phyloP scores from a whole-genome alignment of 176 grass and related monocot species.

The Chloris gayana region DNA sequence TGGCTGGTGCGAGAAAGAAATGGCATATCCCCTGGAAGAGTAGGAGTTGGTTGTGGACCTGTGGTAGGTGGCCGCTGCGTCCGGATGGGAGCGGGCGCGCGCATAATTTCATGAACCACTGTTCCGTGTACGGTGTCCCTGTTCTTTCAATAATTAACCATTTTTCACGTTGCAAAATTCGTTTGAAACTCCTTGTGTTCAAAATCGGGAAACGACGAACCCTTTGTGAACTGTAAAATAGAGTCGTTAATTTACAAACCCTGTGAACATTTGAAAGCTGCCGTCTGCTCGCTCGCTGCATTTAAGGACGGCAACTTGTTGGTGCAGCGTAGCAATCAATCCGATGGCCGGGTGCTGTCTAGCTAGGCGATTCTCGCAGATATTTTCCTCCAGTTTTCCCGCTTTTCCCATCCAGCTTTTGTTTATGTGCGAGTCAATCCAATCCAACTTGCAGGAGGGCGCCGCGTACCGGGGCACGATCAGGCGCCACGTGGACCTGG shows the following conservation, averaged over 20 bases:
- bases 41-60: not conserved
- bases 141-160: not conserved
- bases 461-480: constrained; percentile 56
- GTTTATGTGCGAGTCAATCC: not conserved
- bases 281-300: no score
- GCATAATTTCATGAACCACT: not conserved
- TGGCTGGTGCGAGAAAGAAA: no score
- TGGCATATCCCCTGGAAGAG: not conserved
- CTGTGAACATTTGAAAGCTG: not conserved
- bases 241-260: not conserved
- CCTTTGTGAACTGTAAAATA: not conserved
- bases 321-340: constrained; percentile 44
- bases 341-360: not conserved
- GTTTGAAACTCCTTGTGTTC: not conserved
- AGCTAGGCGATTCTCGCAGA: not conserved
- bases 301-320: not conserved
- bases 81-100: not conserved
- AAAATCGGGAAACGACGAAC: not conserved
- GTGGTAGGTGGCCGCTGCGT: not conserved
- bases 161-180: not conserved
- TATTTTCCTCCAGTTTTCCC: not conserved
- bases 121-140: not conserved
- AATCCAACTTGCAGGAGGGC: constrained; percentile 54
- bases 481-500: constrained; percentile 82
- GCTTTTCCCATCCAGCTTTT: not conserved